Conservation (phyloP, 306 rosid species). For the Medicago lupulina region DNA sequence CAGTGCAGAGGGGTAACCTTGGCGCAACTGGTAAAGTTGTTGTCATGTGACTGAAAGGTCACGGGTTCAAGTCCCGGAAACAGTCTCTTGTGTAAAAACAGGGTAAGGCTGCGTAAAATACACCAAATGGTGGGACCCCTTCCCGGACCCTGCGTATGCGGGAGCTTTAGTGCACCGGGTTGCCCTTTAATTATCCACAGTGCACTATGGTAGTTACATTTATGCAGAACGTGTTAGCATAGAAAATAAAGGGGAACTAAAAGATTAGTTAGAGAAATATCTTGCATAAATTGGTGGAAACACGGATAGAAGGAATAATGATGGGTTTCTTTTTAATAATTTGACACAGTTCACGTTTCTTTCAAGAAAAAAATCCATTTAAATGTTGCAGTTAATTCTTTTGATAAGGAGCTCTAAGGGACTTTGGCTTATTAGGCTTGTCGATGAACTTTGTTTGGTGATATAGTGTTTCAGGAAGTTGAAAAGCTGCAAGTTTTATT, state of each 20-base stretch:
- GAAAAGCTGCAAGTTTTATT: neutral
- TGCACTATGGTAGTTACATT: slow-evolving; percentile 21
- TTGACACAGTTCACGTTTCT: slow-evolving; percentile 32
- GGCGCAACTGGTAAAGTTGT: too few species aligned
- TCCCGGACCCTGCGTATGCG: too few species aligned
- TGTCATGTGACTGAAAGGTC: too few species aligned
- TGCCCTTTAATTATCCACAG: neutral
- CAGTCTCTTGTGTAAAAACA: too few species aligned
- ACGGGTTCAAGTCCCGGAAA: too few species aligned
- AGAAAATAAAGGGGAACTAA: neutral
- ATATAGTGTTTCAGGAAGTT: neutral
- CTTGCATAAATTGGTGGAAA: neutral
- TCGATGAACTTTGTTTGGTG: slow-evolving; percentile 23
- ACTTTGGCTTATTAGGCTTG: slow-evolving; percentile 13
- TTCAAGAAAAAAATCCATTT: slow-evolving; percentile 29
- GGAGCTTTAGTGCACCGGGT: too few species aligned
- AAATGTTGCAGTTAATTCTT: neutral
- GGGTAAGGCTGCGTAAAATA: too few species aligned
- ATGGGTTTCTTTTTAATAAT: slow-evolving; percentile 18
- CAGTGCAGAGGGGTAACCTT: too few species aligned
- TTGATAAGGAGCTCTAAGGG: slow-evolving; percentile 13
- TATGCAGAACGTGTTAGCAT: slow-evolving; percentile 6
- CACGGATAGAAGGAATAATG: neutral
- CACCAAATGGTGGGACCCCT: too few species aligned
- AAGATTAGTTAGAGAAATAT: neutral